phyloP scores from a whole-genome alignment of 164 flowering plant species.

The Hamamelis virginiana region DNA sequence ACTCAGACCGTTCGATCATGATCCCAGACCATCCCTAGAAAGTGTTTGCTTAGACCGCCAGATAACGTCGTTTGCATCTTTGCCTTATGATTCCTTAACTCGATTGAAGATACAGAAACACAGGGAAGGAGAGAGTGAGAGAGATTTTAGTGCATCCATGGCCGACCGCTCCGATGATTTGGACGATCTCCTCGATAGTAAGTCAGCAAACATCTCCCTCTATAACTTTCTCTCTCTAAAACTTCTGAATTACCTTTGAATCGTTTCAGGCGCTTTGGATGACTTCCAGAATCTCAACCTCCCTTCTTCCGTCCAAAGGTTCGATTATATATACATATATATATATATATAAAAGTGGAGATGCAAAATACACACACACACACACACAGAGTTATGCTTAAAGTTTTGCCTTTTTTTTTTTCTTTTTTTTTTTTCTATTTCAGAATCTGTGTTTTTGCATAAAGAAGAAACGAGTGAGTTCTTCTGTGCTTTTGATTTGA shows the following conservation, averaged over 20 bases:
- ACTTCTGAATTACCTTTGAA: slow-evolving; percentile 2
- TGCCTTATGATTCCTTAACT: neutral
- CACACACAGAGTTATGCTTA: too few species aligned
- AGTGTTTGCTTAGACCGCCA: neutral
- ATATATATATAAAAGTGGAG: too few species aligned
- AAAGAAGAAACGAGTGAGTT: too few species aligned
- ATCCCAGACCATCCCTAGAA: neutral
- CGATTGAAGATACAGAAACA: neutral
- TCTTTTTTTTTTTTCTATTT: too few species aligned
- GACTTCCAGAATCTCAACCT: slow-evolving; percentile 77
- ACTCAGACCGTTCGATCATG: too few species aligned
- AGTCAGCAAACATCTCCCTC: slow-evolving; percentile 9
- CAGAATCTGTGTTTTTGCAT: too few species aligned
- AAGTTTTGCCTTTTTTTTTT: too few species aligned
- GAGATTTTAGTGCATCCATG: slow-evolving; percentile 28
- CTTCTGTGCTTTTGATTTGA: neutral
- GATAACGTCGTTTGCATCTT: neutral
- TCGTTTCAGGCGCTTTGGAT: slow-evolving; percentile 76
- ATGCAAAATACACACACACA: too few species aligned
- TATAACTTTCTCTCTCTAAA: slow-evolving; percentile 4
- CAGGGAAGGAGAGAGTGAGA: slow-evolving; percentile 10
- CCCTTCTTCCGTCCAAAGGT: slow-evolving; percentile 44
- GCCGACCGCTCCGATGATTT: slow-evolving; percentile 67
- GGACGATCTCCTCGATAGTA: slow-evolving; percentile 88
- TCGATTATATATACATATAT: too few species aligned